phyloP scores from a whole-genome alignment of 2,329 filamentous ascomycete species.

The Corniculantispora saksenae region DNA sequence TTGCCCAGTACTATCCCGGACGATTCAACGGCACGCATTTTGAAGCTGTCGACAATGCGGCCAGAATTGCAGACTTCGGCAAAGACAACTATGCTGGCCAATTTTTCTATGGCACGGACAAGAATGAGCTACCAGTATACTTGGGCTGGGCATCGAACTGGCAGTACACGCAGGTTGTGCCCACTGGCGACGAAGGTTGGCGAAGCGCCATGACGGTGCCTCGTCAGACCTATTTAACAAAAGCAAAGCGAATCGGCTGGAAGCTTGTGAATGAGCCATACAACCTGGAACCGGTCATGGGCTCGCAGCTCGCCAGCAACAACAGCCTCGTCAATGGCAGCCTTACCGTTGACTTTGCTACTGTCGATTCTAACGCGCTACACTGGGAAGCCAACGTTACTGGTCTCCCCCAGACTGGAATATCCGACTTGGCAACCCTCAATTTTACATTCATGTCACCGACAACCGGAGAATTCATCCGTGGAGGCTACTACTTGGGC shows the following conservation, averaged over 20 bases:
- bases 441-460: slow-evolving; percentile 32
- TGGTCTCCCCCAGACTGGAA: slow-evolving; percentile 27
- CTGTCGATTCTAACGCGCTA: slow-evolving; percentile 50
- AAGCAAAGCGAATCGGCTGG: slow-evolving; percentile 52
- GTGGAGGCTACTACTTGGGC: slow-evolving; percentile 30
- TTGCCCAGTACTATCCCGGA: slow-evolving; percentile 58
- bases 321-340: slow-evolving; percentile 48
- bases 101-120: slow-evolving; percentile 32
- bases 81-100: slow-evolving; percentile 40
- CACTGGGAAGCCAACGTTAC: slow-evolving; percentile 58
- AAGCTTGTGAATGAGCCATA: slow-evolving; percentile 53
- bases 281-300: slow-evolving; percentile 49
- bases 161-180: slow-evolving; percentile 33
- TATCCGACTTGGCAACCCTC: slow-evolving; percentile 27
- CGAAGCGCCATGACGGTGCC: slow-evolving; percentile 39
- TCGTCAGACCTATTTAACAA: slow-evolving; percentile 51
- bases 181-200: slow-evolving; percentile 34
- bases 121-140: slow-evolving; percentile 32
- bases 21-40: slow-evolving; percentile 67
- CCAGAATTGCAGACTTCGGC: slow-evolving; percentile 36
- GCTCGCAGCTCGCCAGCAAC: slow-evolving; percentile 44
- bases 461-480: slow-evolving; percentile 28
- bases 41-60: slow-evolving; percentile 30
- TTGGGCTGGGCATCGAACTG: slow-evolving; percentile 40
- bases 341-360: slow-evolving; percentile 51